Conservation (phyloP, 2,329 filamentous ascomycete species). For the Oidium heveae region DNA sequence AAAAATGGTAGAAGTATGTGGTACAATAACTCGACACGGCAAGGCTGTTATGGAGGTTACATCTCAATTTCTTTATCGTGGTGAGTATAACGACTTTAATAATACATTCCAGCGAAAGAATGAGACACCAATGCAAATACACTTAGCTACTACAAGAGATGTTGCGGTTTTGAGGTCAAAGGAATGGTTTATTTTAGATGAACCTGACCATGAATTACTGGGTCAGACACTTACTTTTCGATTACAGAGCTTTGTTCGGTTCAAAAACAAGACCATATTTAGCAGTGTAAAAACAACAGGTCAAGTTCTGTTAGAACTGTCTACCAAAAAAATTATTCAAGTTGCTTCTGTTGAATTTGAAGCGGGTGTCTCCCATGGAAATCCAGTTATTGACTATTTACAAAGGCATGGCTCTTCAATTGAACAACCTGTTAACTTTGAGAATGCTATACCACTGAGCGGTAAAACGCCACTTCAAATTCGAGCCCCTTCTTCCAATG, state of each 20-base stretch:
- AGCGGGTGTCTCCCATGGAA: constrained; percentile 73
- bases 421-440: constrained; percentile 89
- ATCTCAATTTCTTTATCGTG: constrained; percentile 92
- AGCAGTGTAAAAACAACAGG: constrained; percentile 79
- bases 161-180: constrained; percentile 86
- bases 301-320: constrained; percentile 78
- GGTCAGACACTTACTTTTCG: constrained; percentile 92
- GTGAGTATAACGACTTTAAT: constrained; percentile 75
- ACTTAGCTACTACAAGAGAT: constrained; percentile 69
- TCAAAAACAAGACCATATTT: constrained; percentile 86
- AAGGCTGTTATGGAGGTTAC: constrained; percentile 92
- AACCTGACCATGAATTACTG: constrained; percentile 64
- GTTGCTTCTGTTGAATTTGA: constrained; percentile 95
- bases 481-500: constrained; percentile 83
- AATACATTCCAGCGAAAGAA: constrained; percentile 98
- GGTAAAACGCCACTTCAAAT: constrained; percentile 74
- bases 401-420: constrained; percentile 75
- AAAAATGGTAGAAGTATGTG: constrained; percentile 99
- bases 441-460: constrained; percentile 87
- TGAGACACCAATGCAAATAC: constrained; percentile 83
- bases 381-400: constrained; percentile 91
- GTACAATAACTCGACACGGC: constrained; percentile 68
- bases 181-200: constrained; percentile 84
- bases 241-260: constrained; percentile 69
- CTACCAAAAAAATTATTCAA: constrained; percentile 91